These are phyloP conservation scores for Penicillium sp. DNA, from an alignment of 2,329 filamentous ascomycete genomes.

Conservation along the genomic window DNA sequence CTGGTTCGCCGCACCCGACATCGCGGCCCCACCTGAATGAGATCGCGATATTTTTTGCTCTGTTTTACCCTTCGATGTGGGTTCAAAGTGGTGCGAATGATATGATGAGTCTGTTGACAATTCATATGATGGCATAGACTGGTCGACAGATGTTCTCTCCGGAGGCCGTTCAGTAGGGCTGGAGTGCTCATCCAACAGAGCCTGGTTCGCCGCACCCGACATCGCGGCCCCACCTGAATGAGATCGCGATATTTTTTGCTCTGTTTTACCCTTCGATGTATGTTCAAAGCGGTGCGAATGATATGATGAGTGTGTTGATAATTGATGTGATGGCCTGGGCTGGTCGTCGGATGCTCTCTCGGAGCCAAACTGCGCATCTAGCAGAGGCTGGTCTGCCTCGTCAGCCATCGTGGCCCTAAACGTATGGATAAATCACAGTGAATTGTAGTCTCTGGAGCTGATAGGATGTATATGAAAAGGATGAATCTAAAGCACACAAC, in stretches of 20 bases:
- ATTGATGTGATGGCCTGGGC: background rate
- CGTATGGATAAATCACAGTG: background rate
- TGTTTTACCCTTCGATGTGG: background rate
- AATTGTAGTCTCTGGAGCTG: background rate
- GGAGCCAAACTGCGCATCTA: slow-evolving; percentile 25
- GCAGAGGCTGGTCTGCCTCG: slow-evolving; percentile 34
- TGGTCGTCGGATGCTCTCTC: background rate
- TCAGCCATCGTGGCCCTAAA: slow-evolving; percentile 34
- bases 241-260: background rate
- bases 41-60: background rate
- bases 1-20: background rate
- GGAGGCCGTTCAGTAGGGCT: slow-evolving; percentile 7
- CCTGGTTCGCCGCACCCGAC: background rate
- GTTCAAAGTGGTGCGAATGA: background rate
- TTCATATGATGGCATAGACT: slow-evolving; percentile 3
- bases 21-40: background rate
- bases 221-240: background rate
- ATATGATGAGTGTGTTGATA: slow-evolving; percentile 14
- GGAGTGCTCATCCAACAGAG: background rate
- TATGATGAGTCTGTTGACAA: slow-evolving; percentile 14
- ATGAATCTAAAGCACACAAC: background rate
- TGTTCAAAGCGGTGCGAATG: background rate
- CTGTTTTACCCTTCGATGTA: too few species aligned
- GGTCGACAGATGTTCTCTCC: slow-evolving; percentile 17
- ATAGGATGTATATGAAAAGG: background rate